Evolutionary conservation across 495 filamentous ascomycete species (phyloP).

Genomic region (Immersiella caudata): DNA sequence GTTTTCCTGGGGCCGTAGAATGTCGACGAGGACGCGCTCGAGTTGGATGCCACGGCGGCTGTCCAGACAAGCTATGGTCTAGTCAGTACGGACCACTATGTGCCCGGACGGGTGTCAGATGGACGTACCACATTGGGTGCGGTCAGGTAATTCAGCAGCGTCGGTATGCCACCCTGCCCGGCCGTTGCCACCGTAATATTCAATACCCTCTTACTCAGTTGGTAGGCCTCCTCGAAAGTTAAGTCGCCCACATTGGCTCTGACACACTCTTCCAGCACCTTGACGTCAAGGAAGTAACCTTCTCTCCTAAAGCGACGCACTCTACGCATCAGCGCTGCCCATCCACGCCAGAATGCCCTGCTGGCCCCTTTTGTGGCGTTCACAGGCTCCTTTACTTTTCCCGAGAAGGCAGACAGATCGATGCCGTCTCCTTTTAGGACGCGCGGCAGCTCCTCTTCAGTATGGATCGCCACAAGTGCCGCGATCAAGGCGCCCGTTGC

Average conservation of each 20-base stretch:
- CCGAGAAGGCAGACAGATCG: conserved; percentile 78
- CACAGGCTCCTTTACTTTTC: conserved; percentile 32
- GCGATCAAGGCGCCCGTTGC: conserved; percentile 90
- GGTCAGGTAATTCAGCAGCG: conserved; percentile 88
- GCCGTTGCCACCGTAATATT: conserved; percentile 88
- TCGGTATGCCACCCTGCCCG: conserved; percentile 75
- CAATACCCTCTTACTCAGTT: conserved; percentile 79
- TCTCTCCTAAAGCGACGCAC: conserved; percentile 66
- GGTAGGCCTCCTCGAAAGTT: conserved; percentile 93
- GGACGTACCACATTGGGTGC: conserved; percentile 86
- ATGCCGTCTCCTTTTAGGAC: conserved; percentile 80
- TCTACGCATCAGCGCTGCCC: conserved; percentile 62
- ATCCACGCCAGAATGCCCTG: conserved; percentile 45
- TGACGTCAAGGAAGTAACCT: conserved; percentile 83
- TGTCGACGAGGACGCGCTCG: conserved; percentile 62
- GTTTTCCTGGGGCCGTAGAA: conserved; percentile 63
- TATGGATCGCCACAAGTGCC: conserved; percentile 84
- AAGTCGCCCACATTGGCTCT: conserved; percentile 83
- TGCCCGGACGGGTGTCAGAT: background rate
- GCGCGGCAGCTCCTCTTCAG: conserved; percentile 78
- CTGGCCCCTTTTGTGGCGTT: conserved; percentile 18
- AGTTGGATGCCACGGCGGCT: conserved; percentile 86
- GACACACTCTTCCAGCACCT: conserved; percentile 82
- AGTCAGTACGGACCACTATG: background rate
- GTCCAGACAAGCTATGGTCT: conserved; percentile 77